Conservation (phyloP, 1,284 basidiomycete species). For the Apiotrichum gamsii region DNA sequence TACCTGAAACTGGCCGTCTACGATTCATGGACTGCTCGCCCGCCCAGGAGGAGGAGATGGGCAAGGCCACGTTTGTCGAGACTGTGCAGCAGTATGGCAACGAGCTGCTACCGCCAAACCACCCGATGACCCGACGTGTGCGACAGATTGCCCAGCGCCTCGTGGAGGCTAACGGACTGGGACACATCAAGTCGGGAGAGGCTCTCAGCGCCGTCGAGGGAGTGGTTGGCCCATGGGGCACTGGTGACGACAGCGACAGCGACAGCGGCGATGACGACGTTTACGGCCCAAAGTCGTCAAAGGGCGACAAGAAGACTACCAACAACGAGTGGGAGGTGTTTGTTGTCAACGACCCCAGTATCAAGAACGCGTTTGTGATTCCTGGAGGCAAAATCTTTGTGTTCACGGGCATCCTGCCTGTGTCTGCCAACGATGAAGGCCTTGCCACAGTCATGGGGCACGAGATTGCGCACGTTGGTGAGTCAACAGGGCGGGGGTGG, state of each 20-base stretch:
- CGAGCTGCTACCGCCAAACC: conserved; percentile 58
- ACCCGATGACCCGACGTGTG: conserved; percentile 62
- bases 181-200: conserved; percentile 51
- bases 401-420: conserved; percentile 80
- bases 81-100: conserved; percentile 15
- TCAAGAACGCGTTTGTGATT: conserved; percentile 73
- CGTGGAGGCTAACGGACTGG: conserved; percentile 65
- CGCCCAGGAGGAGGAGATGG: conserved; percentile 53
- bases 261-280: not conserved
- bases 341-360: conserved; percentile 68
- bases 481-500: too few relatives aligned
- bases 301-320: conserved; percentile 10
- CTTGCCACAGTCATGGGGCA: conserved; percentile 82
- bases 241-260: conserved; percentile 18
- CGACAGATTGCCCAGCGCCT: conserved; percentile 66
- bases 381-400: conserved; percentile 75
- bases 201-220: conserved; percentile 36
- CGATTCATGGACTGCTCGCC: conserved; percentile 73
- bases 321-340: conserved; percentile 54
- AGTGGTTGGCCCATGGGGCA: conserved; percentile 27
- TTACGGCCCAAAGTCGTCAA: not conserved
- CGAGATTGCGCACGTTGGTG: conserved; percentile 80
- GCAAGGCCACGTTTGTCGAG: conserved; percentile 7
- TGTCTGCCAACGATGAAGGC: conserved; percentile 71
- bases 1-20: conserved; percentile 74